phyloP scores from a whole-genome alignment of 1,284 basidiomycete species.

The Phellopilus nigrolimitatus region DNA sequence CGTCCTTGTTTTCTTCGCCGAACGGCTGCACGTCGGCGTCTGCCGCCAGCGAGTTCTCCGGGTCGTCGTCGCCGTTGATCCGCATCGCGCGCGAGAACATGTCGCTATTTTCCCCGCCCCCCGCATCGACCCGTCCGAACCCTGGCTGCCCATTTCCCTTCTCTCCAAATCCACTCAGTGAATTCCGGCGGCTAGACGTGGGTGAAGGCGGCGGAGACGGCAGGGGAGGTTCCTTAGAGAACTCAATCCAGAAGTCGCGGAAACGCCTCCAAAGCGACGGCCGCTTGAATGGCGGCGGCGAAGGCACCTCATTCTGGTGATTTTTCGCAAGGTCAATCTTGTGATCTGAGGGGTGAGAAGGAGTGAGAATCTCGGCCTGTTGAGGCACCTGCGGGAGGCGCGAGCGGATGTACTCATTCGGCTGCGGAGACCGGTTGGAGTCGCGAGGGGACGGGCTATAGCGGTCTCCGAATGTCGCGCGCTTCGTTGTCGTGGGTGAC shows the following conservation, averaged over 20 bases:
- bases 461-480: not conserved
- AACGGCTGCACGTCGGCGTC: conserved; percentile 14
- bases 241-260: not conserved
- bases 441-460: not conserved
- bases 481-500: not conserved
- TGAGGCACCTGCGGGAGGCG: not conserved
- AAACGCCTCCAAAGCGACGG: not conserved
- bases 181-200: not conserved
- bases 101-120: not conserved
- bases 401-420: not conserved
- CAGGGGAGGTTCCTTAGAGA: conserved; percentile 5
- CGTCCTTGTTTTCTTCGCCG: not conserved
- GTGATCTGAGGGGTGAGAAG: not conserved
- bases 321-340: not conserved
- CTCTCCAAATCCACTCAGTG: not conserved
- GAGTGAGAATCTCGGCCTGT: no score
- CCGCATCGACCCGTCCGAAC: not conserved
- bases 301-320: not conserved
- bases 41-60: not conserved
- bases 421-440: not conserved
- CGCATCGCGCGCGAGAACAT: conserved; percentile 11
- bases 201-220: conserved; percentile 3
- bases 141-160: not conserved
- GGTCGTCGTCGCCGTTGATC: conserved; percentile 4
- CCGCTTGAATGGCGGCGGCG: not conserved